Base-by-base conservation (phyloP, 129 eudicot species). In the Flaveria bidentis region DNA sequence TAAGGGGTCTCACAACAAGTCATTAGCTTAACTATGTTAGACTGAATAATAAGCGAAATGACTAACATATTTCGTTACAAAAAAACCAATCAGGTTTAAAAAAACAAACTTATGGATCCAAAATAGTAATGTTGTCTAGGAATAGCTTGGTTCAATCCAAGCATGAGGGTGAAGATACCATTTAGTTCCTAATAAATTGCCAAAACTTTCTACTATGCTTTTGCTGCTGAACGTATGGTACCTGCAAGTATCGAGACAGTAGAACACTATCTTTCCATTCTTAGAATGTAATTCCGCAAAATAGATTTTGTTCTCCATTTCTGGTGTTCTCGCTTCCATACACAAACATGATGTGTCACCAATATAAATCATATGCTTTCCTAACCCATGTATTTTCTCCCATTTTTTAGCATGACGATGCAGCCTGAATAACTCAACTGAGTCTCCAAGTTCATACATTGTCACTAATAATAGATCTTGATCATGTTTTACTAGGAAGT, bases 261-360 rank as follows among this genome's bases (percentile, higher is more conserved):
- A 80, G 67, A 71, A 80, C 9, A 80, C 45, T 9, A 63, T 17
- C 18, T 61, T 36, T 6, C 28, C 76, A 11, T 44, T 26, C 10
- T 45, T 11, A 1, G n/a, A 15, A 51, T 51, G 18, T 15, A 80
- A 60, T 11, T 10, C 28, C 1, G 83, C 28, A 79, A 79, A 63
- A 50, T 61, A 71, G 11, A 79, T 71, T 78, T 73, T 49, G 30
- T 72, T 80, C 45, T 73, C 57, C 74, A 80, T 72, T 50, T 62
- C 53, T 0, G 26, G 53, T 3, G 36, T 53, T 72, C 22, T 13
- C 10, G 78, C 67, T 2, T 47, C 66, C 6, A 17, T 15, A 9
- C 66, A 47, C 22, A 49, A 4, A 50, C 73, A 72, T 30, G 58
- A 5, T 26, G 52, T 2, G 3, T 3, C 63, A 20, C 78, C 12